Percentiles rank a stretch among this genome's conserved stretches.
Evolutionary conservation across 2,329 filamentous ascomycete species (phyloP).

Genomic region (Beauveria caledonica): DNA sequence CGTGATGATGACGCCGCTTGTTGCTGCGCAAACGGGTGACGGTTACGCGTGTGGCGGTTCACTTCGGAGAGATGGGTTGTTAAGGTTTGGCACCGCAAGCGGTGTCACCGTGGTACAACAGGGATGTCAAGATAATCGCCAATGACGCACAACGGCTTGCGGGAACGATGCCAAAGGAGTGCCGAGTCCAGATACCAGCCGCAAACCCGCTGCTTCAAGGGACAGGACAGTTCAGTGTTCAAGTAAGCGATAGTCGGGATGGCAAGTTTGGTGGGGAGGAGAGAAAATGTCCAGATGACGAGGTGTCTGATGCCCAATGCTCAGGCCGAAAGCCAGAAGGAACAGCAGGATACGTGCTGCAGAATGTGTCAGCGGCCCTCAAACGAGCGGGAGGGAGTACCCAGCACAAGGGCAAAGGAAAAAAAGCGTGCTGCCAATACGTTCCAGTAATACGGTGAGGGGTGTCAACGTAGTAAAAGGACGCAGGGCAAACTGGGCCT

Average conservation of each 20-base stretch:
- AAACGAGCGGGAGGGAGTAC: not conserved
- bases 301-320: conserved; percentile 6
- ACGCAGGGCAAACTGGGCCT: not conserved
- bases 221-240: not conserved
- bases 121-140: conserved; percentile 4
- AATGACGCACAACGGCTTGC: not conserved
- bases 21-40: conserved; percentile 4
- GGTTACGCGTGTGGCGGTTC: conserved; percentile 3
- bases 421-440: not conserved
- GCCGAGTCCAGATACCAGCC: not conserved
- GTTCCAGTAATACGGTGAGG: not conserved
- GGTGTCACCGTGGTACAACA: conserved; percentile 8
- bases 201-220: not conserved
- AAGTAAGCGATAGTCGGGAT: not conserved
- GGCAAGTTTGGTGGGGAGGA: conserved; percentile 5
- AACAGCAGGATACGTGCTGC: conserved; percentile 1
- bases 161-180: not conserved
- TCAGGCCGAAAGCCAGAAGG: not conserved
- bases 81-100: conserved; percentile 11
- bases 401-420: not conserved
- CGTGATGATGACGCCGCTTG: not conserved
- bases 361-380: not conserved
- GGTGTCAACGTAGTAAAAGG: conserved; percentile 4
- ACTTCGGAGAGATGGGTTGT: not conserved
- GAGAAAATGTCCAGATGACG: not conserved